Evolutionary conservation across 2,329 filamentous ascomycete species (phyloP).

Genomic region (Emmonsiellopsis sp.): DNA sequence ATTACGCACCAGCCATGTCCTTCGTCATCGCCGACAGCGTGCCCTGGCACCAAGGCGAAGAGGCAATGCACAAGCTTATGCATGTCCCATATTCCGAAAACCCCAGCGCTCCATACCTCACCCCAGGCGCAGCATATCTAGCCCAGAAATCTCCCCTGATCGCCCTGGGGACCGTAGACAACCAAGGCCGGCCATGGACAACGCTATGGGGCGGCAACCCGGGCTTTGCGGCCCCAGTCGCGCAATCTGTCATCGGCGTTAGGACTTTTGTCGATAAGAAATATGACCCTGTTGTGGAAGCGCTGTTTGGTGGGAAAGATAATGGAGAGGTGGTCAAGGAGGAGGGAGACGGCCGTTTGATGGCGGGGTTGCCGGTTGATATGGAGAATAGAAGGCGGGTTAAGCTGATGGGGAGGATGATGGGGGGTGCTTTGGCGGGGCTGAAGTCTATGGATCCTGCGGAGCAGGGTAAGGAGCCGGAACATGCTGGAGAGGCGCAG

Average conservation of each 20-base stretch:
- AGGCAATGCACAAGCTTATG: constrained; percentile 54
- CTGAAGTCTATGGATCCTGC: constrained; percentile 18
- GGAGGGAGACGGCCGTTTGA: constrained; percentile 36
- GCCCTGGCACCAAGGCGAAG: constrained; percentile 57
- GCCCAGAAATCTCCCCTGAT: constrained; percentile 57
- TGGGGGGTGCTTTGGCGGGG: constrained; percentile 49
- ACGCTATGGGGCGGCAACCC: constrained; percentile 66
- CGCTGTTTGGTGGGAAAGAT: constrained; percentile 44
- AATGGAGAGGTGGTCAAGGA: constrained; percentile 36
- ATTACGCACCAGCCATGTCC: constrained; percentile 10
- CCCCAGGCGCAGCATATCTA: constrained; percentile 50
- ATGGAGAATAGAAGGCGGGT: constrained; percentile 59
- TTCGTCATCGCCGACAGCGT: constrained; percentile 15
- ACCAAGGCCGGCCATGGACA: constrained; percentile 59
- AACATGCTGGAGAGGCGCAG: constrained; percentile 36
- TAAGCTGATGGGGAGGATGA: constrained; percentile 62
- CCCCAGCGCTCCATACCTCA: constrained; percentile 57
- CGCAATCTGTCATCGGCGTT: constrained; percentile 54
- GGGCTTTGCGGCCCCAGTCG: constrained; percentile 55
- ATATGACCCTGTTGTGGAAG: constrained; percentile 61
- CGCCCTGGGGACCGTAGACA: constrained; percentile 63
- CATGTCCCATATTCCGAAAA: constrained; percentile 51
- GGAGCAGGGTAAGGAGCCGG: constrained; percentile 16
- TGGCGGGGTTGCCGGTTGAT: constrained; percentile 55
- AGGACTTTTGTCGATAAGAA: constrained; percentile 49